These are phyloP conservation scores for Amauroascus verrucosus DNA, from an alignment of 2,329 filamentous ascomycete genomes.

Conservation along the genomic window DNA sequence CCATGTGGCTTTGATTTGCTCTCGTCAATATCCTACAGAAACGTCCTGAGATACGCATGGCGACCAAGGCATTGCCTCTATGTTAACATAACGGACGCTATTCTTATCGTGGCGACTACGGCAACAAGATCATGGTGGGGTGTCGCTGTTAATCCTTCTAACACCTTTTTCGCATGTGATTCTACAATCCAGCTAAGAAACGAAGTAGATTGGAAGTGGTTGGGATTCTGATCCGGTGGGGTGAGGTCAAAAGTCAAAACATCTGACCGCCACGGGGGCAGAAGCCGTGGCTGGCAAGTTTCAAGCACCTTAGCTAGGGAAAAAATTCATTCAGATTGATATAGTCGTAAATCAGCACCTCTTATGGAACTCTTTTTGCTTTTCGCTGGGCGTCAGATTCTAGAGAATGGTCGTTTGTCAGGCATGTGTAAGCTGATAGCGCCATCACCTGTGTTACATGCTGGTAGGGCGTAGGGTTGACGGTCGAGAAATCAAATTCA, in stretches of 20 bases:
- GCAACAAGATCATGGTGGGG: not conserved
- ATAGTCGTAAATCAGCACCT: not conserved
- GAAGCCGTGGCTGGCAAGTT: not conserved
- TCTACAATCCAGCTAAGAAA: not conserved
- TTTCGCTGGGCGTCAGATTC: not conserved
- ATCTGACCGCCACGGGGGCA: not conserved
- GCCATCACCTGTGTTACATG: not conserved
- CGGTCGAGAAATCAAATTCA: not conserved
- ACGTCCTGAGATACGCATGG: not conserved
- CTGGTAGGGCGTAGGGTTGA: not conserved
- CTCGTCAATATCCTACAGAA: not conserved
- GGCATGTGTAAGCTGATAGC: conserved; percentile 5
- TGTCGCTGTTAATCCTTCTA: not conserved
- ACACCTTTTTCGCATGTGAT: not conserved
- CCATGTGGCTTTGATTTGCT: not conserved
- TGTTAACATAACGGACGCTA: conserved; percentile 1
- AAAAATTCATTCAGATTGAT: conserved; percentile 2
- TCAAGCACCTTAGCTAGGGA: not conserved
- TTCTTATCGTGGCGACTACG: not conserved
- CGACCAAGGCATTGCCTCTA: not conserved
- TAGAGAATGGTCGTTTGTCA: not conserved
- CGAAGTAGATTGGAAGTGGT: not conserved
- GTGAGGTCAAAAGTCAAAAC: not conserved
- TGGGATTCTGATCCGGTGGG: not conserved
- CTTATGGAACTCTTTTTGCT: not conserved